Evolutionary conservation across 2,329 filamentous ascomycete genomes (phyloP).

Genomic region (Pseudonectria foliicola): DNA sequence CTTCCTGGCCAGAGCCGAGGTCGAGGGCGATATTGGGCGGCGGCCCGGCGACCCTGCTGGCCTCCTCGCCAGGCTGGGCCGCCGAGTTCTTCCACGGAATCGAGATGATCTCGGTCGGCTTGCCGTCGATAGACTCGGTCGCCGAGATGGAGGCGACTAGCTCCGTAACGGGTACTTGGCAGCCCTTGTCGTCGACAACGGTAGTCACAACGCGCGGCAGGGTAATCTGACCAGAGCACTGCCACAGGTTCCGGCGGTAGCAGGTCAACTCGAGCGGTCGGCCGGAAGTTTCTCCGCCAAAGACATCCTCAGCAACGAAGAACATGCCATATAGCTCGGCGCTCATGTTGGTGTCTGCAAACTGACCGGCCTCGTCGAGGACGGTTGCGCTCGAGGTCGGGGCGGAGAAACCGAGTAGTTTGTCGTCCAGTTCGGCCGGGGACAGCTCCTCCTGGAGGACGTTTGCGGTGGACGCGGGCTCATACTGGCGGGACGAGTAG

Average conservation of each 20-base stretch:
- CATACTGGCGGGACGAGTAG: conserved; percentile 44
- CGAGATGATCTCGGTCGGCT: conserved; percentile 86
- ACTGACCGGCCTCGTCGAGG: conserved; percentile 58
- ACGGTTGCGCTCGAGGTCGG: conserved; percentile 54
- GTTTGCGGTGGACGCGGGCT: conserved; percentile 36
- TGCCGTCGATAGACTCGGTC: conserved; percentile 86
- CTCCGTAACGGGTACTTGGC: conserved; percentile 68
- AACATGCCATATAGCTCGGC: conserved; percentile 85
- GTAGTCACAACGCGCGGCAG: conserved; percentile 66
- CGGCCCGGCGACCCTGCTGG: conserved; percentile 40
- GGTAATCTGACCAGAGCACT: conserved; percentile 82
- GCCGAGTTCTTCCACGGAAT: conserved; percentile 88
- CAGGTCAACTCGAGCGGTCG: conserved; percentile 79
- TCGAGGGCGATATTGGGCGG: conserved; percentile 51
- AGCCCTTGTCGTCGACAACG: conserved; percentile 66
- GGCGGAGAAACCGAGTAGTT: conserved; percentile 67
- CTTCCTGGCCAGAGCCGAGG: conserved; percentile 52
- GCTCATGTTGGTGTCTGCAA: conserved; percentile 58
- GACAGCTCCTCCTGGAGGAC: conserved; percentile 40
- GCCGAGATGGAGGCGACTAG: conserved; percentile 77
- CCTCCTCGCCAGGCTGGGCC: conserved; percentile 44
- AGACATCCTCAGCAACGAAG: conserved; percentile 77
- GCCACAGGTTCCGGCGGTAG: conserved; percentile 90
- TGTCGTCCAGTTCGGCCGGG: conserved; percentile 55
- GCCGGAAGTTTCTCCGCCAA: conserved; percentile 49